Base-by-base conservation (phyloP, 805 yeast genomes). In the Candida easanensis region DNA sequence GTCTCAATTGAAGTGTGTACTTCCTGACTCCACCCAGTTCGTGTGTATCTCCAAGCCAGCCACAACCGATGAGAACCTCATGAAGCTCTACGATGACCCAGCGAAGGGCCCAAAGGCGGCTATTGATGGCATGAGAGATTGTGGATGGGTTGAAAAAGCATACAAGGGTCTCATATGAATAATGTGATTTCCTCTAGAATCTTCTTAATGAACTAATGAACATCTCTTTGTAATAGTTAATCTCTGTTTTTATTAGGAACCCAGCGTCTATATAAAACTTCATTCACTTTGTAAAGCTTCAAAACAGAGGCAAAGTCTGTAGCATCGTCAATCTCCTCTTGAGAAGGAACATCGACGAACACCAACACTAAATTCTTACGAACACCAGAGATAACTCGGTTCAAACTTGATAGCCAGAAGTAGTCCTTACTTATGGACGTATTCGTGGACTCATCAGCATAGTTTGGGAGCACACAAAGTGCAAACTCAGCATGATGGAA, bases 401-500 rank as follows among this genome's bases (percentile, higher is more conserved):
- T 80, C 20, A 80, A 61, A 2, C 88, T 74, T 3, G 88, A 79
- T 40, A 77, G 70, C 79, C 90, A 84, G 58, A 70, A 72, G 75
- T 78, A 80, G 45, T 63, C 71, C 27, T 58, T 63, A 0, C 63
- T 41, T 9, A 42, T 52, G 1, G 49, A 51, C 22, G 41, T 38
- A 43, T 65, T 64, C 26, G 60, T 48, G 0, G 56, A 52, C 8
- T 59, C 68, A 18, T 62, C 65, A 11, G 53, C 53, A 35, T 62
- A 62, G 34, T 66, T 63, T 1, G 76, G 71, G 21, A 79, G 45
- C 5, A 85, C 67, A 36, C 76, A 57, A 3, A 88, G 66, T 6
- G 91, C 87, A 61, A 79, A 87, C 59, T 89, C 96, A 0, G 99
- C 97, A 61, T 93, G 99, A 39, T 84, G 80, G 61, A 90, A 88